Conservation (phyloP, 768 basidiomycete genomes). For the Dentipellis sp. region DNA sequence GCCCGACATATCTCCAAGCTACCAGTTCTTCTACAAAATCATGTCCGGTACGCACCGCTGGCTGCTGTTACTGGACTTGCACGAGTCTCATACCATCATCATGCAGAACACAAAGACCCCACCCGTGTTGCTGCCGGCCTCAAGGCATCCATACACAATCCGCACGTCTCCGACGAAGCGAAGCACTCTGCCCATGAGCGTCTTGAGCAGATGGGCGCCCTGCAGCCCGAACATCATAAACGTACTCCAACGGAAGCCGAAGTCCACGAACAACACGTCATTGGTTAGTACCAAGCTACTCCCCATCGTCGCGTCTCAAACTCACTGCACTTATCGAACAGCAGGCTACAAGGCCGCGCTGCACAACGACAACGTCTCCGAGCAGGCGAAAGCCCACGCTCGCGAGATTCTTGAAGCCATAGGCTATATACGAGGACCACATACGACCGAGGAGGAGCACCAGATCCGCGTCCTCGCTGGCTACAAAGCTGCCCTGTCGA, state of each 20-base stretch:
- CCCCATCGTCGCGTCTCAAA: too few relatives aligned
- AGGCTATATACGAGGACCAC: conserved; percentile 24
- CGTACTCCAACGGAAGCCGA: too few relatives aligned
- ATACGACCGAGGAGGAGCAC: conserved; percentile 29
- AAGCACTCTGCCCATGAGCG: conserved; percentile 37
- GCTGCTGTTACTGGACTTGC: too few relatives aligned
- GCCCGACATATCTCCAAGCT: too few relatives aligned
- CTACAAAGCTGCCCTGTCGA: conserved; percentile 46
- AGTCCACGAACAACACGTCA: too few relatives aligned
- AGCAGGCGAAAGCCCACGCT: conserved; percentile 43
- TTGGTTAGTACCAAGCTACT: too few relatives aligned
- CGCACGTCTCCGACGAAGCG: conserved; percentile 45
- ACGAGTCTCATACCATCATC: not conserved
- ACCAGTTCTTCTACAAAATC: too few relatives aligned
- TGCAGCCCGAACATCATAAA: conserved; percentile 4
- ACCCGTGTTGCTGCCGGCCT: conserved; percentile 44
- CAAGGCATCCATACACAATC: conserved; percentile 52
- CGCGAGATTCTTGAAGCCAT: conserved; percentile 41
- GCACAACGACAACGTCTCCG: conserved; percentile 1
- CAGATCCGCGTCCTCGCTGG: conserved; percentile 40
- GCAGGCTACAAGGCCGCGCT: not conserved
- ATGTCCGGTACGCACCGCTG: too few relatives aligned
- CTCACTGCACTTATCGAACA: not conserved
- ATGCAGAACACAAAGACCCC: conserved; percentile 24
- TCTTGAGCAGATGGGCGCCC: conserved; percentile 31